Percentiles rank a stretch among this genome's conserved stretches.
Conservation (phyloP, 805 yeast species). For the Hanseniaspora lachancei region DNA sequence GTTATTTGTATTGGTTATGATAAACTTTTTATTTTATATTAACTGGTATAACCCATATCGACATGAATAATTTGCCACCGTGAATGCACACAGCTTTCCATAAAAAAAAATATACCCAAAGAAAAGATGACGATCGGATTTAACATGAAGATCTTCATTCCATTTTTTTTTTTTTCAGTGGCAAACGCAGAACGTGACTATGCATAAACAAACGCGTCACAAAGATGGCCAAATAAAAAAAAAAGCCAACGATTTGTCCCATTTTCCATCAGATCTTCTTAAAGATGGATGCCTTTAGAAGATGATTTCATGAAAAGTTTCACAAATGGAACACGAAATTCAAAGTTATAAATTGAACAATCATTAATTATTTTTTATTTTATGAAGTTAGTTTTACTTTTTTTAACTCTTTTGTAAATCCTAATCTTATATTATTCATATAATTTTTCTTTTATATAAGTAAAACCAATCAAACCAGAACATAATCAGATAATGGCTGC, state of each 20-base stretch:
- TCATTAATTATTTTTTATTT: background rate
- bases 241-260: background rate
- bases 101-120: background rate
- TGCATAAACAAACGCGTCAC: constrained; percentile 3
- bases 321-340: background rate
- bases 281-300: background rate
- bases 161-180: background rate
- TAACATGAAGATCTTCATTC: background rate
- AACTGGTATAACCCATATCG: too few relatives aligned
- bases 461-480: background rate
- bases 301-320: background rate
- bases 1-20: background rate
- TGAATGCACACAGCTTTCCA: background rate
- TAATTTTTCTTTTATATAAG: background rate
- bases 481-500: background rate
- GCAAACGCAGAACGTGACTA: background rate
- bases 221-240: background rate
- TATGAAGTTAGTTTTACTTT: background rate
- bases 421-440: background rate
- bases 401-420: background rate
- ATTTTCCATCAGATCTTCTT: background rate
- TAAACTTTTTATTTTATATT: too few relatives aligned
- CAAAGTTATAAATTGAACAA: background rate
- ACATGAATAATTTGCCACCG: background rate
- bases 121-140: background rate